A percentile compares a stretch with the other conserved stretches of the same genome.
Conservation (phyloP, 108 stramenopile genomes). For the Bacterosira constricta region DNA sequence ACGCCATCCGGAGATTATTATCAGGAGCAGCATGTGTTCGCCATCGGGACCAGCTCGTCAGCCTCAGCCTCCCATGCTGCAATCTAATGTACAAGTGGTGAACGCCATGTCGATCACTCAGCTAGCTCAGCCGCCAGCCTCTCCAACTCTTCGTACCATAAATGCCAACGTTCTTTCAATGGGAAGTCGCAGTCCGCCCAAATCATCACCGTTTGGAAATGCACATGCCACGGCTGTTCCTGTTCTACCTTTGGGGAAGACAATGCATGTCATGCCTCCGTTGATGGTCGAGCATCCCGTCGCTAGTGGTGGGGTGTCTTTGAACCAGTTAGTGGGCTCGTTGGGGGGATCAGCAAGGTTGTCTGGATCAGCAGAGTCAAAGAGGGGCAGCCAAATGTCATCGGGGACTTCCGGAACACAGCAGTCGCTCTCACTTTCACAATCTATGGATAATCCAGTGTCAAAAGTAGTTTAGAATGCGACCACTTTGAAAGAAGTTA, state of each 20-base stretch:
- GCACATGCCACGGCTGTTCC: slow-evolving; percentile 9
- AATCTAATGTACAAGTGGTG: no score
- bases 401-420: background rate
- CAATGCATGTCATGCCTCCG: slow-evolving; percentile 1
- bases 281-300: slow-evolving; percentile 6
- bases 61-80: background rate
- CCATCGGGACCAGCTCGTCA: background rate
- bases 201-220: slow-evolving; percentile 14
- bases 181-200: no score
- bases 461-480: background rate
- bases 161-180: no score
- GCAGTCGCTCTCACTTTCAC: background rate
- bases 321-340: no score
- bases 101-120: no score
- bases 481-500: background rate
- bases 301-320: no score
- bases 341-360: background rate
- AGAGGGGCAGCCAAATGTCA: background rate
- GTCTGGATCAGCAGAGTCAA: background rate
- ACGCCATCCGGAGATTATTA: background rate
- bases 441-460: background rate
- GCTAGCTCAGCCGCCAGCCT: background rate
- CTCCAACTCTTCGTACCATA: background rate
- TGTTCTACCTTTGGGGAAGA: background rate
- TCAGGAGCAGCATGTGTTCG: background rate